Evolutionary conservation across 371 early-diverging fungal species (phyloP), one percentile per base, ranked within the genome.

Genomic region (Actinomortierella wolfii): DNA sequence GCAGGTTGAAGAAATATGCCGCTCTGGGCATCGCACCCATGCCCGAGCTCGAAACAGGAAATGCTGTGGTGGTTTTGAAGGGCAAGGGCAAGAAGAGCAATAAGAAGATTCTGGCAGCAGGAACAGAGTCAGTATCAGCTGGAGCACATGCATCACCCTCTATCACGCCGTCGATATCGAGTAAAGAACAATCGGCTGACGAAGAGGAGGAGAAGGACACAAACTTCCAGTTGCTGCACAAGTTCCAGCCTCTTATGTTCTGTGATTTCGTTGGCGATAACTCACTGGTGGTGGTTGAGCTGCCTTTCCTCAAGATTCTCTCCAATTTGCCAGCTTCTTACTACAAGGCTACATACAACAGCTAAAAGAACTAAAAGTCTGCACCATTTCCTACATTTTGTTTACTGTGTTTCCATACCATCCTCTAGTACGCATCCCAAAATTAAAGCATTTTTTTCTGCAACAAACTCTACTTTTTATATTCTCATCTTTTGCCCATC

Each of bases 281-380:
- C 71, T 88, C 91, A 58, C 79, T 95, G 81, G 88, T 92, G 0
- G 88, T 91, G 45, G 86, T 94, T 20, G 97, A 97, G 78, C 80
- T 94, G 67, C 94, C 95, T 15, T 85, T 88, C 68, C 79, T 89
- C 67, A 86, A 86, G 55, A 89, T 94, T 40, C 75, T 93, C 57
- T 87, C 88, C 58, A 85, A 83, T 44, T 64, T 96, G 62, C 94
- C 94, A 43, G 86, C 89, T 43, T 92, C 90, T 15, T 95, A 86
- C 80, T 91, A 90, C 80, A 87, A 89, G 67, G 86, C 92, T 76
- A 87, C 87, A 76, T 96, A 88, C 76, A 92, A 90, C 56, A 81
- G 85, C 54, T 87, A 80, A 79, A 46, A 54, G 47, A 45, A 34
- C 8, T 21, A 51, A 21, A 20, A 44, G n/a, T 15, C 15, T 20